Percentiles rank a stretch among this genome's conserved stretches.
These are phyloP conservation scores for Rhodotorula graminis DNA, from an alignment of 768 basidiomycete genomes.

Conservation along the genomic window DNA sequence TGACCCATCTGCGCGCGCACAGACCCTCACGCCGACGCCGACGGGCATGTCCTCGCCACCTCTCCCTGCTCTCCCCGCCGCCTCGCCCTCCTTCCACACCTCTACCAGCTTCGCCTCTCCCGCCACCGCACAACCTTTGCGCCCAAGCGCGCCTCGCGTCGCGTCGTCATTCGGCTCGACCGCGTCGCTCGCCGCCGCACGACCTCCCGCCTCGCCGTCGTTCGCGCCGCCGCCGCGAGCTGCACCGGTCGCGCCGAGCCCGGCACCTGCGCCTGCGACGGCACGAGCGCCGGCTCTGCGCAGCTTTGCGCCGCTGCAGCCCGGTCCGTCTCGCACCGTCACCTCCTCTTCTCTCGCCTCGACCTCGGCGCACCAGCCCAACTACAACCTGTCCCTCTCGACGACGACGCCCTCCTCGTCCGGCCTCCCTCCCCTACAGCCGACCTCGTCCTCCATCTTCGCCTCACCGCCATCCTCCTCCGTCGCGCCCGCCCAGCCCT, in stretches of 20 bases:
- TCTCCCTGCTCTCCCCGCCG: conserved; percentile 9
- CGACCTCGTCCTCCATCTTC: conserved; percentile 21
- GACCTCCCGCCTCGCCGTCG: conserved; percentile 10
- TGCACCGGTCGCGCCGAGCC: neutral
- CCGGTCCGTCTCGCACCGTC: conserved; percentile 5
- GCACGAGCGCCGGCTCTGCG: neutral
- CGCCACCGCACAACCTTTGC: neutral
- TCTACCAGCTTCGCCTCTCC: conserved; percentile 2
- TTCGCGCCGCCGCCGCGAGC: no score
- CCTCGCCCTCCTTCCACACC: neutral
- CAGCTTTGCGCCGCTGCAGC: conserved; percentile 31
- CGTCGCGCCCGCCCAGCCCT: neutral
- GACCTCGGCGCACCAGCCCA: neutral
- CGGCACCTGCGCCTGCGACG: neutral
- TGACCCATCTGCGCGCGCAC: neutral
- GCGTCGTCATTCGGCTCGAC: neutral
- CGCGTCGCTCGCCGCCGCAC: conserved; percentile 11
- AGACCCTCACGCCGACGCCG: conserved; percentile 15
- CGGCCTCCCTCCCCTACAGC: conserved; percentile 17
- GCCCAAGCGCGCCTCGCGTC: neutral
- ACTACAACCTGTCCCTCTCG: conserved; percentile 33
- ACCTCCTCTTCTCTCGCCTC: neutral
- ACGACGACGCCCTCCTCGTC: neutral
- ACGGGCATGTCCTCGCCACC: conserved; percentile 14
- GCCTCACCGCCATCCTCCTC: neutral